A percentile compares a stretch with the other conserved stretches of the same genome.
Conservation (phyloP, 225 moss, liverwort and hornwort species). For the Marchantia paleacea region DNA sequence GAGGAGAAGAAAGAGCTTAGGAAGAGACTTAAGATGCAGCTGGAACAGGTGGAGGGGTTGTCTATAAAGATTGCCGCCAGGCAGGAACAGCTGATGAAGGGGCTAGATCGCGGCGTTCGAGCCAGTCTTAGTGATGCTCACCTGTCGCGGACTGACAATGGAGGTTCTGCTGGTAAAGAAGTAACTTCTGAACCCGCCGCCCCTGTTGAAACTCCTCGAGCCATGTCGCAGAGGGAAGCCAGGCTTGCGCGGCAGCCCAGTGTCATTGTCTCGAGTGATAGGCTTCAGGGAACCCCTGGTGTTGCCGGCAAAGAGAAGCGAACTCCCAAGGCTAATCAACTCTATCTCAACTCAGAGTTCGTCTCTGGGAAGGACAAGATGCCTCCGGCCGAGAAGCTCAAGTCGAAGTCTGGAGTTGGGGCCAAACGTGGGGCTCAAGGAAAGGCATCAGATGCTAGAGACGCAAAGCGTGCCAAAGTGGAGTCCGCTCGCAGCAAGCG, state of each 20-base stretch:
- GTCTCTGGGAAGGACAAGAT: conserved; percentile 96
- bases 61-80: conserved; percentile 58
- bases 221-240: conserved; percentile 63
- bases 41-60: conserved; percentile 63
- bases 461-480: conserved; percentile 76
- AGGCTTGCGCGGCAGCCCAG: conserved; percentile 78
- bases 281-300: conserved; percentile 69
- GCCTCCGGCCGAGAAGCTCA: conserved; percentile 93
- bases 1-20: conserved; percentile 73
- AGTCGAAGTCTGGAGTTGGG: conserved; percentile 48
- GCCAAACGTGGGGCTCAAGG: conserved; percentile 53
- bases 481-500: conserved; percentile 63
- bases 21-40: conserved; percentile 58
- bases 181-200: conserved; percentile 57
- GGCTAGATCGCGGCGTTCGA: conserved; percentile 39
- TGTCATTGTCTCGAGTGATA: conserved; percentile 62
- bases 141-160: conserved; percentile 58
- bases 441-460: conserved; percentile 54
- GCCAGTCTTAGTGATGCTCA: conserved; percentile 54
- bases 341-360: conserved; percentile 88
- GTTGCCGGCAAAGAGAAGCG: conserved; percentile 79
- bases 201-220: conserved; percentile 62
- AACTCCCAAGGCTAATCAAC: conserved; percentile 87
- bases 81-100: conserved; percentile 47
- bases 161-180: conserved; percentile 68